These are phyloP conservation scores for Macrolepiota dolichaula DNA, from an alignment of 768 basidiomycete genomes.

Conservation along the genomic window DNA sequence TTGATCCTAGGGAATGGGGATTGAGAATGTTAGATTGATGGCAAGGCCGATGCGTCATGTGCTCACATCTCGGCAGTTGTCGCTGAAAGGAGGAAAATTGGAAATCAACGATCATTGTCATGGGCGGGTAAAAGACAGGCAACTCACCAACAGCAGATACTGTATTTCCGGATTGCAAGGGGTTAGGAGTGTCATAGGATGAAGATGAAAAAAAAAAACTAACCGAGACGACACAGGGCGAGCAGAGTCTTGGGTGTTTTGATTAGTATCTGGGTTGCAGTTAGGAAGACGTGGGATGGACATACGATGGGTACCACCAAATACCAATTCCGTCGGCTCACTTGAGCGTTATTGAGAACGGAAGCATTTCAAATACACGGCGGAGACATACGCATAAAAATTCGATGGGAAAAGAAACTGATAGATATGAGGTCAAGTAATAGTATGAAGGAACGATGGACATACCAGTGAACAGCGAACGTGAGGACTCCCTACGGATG, in stretches of 20 bases:
- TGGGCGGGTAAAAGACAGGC: neutral
- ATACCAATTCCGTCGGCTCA: constrained; percentile 33
- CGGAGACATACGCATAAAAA: constrained; percentile 31
- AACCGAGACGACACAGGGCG: constrained; percentile 25
- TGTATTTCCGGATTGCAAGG: neutral
- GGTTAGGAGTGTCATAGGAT: neutral
- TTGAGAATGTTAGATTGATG: neutral
- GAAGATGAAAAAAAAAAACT: neutral
- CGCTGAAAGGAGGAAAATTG: constrained; percentile 12
- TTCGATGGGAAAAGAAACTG: constrained; percentile 36
- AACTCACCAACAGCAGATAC: constrained; percentile 28
- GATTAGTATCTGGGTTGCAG: neutral
- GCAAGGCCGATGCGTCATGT: neutral
- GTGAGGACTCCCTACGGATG: constrained; percentile 25
- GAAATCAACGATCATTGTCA: neutral
- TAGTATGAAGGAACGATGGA: neutral
- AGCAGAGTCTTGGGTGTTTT: constrained; percentile 18
- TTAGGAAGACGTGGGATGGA: neutral
- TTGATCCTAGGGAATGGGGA: constrained; percentile 3
- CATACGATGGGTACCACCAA: constrained; percentile 28
- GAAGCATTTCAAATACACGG: neutral
- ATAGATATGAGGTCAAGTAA: neutral
- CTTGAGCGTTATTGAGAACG: constrained; percentile 16
- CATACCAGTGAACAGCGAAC: constrained; percentile 26
- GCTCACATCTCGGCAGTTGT: constrained; percentile 28